These are phyloP conservation scores for Aegilops longissima DNA, from an alignment of 176 grass and related monocot species.

Conservation along the genomic window DNA sequence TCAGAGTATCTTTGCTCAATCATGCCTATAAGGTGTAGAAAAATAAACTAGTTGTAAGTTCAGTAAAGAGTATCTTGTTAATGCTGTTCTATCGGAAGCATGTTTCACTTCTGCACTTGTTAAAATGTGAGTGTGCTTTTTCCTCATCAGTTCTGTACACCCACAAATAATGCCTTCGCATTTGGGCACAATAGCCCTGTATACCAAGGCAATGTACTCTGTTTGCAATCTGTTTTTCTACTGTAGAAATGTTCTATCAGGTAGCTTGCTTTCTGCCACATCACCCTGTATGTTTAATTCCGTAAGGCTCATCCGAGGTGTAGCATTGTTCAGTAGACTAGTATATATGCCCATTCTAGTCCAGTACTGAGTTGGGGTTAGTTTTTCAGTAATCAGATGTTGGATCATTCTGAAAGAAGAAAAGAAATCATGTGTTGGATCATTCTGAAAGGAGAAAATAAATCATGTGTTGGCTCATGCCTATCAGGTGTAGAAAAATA, in stretches of 20 bases:
- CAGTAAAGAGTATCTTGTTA: neutral
- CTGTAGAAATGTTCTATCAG: no score
- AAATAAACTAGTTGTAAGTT: no score
- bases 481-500: neutral
- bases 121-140: neutral
- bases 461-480: neutral
- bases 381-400: neutral
- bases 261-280: neutral
- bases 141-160: no score
- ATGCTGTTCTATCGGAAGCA: neutral
- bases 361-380: neutral
- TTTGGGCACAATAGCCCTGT: neutral
- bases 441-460: neutral
- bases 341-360: neutral
- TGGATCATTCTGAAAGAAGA: neutral
- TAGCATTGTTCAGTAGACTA: neutral
- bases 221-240: neutral
- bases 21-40: neutral
- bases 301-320: no score
- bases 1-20: no score
- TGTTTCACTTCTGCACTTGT: neutral
- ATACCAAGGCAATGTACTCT: no score
- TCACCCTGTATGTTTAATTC: no score
- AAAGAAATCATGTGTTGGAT: neutral
- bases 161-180: neutral